These are phyloP conservation scores for Mortierella sp. DNA, from an alignment of 371 early-diverging fungal genomes.

Conservation along the genomic window DNA sequence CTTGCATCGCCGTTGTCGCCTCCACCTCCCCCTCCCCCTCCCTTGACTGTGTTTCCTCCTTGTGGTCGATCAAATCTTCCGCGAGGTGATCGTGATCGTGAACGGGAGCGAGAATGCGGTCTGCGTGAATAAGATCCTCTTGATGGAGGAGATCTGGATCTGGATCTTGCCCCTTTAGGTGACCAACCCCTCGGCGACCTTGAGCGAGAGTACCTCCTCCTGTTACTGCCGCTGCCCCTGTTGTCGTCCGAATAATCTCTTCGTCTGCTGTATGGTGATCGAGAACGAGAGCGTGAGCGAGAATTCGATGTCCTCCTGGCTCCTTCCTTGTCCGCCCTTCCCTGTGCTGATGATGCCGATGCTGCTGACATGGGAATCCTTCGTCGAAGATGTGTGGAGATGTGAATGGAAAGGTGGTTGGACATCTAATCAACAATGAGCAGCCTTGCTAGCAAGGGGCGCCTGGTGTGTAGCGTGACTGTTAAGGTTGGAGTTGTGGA, in stretches of 20 bases:
- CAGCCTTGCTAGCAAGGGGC: too few species aligned
- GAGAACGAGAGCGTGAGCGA: constrained; percentile 35
- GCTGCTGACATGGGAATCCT: neutral
- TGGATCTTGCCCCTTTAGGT: constrained; percentile 9
- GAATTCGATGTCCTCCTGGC: constrained; percentile 14
- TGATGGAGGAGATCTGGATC: constrained; percentile 23
- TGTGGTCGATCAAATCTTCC: constrained; percentile 13
- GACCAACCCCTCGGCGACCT: constrained; percentile 25
- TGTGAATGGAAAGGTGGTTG: neutral
- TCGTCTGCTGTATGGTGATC: constrained; percentile 24
- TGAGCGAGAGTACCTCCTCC: constrained; percentile 29
- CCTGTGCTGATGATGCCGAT: neutral
- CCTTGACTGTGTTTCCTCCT: neutral
- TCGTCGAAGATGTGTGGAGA: too few species aligned
- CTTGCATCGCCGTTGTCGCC: neutral
- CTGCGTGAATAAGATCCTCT: constrained; percentile 22
- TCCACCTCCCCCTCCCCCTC: neutral
- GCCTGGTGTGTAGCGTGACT: too few species aligned
- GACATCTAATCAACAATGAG: too few species aligned
- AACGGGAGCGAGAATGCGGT: constrained; percentile 28
- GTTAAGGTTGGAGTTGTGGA: too few species aligned
- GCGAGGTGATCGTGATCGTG: constrained; percentile 44
- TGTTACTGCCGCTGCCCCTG: neutral
- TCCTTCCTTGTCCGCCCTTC: neutral
- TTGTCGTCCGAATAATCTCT: neutral